Percentiles rank a stretch among this genome's conserved stretches.
These are phyloP conservation scores for Cercospora berteroae DNA, from an alignment of 2,329 filamentous ascomycete genomes.

Conservation along the genomic window DNA sequence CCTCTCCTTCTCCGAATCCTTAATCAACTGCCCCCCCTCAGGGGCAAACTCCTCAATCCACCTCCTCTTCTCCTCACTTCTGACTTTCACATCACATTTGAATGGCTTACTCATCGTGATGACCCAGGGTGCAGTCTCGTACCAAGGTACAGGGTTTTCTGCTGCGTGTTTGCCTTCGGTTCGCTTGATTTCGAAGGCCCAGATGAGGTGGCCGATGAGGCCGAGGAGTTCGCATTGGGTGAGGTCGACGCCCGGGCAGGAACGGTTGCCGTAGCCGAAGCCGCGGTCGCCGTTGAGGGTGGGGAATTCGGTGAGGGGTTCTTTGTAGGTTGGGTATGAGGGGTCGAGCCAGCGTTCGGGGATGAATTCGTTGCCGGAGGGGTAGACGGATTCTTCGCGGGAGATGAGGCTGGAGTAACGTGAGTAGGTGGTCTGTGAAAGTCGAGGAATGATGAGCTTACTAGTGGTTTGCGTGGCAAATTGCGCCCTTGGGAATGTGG, in stretches of 20 bases:
- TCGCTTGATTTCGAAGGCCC: slow-evolving; percentile 35
- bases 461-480: slow-evolving; percentile 39
- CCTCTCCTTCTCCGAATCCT: slow-evolving; percentile 24
- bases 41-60: slow-evolving; percentile 32
- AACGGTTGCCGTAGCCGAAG: slow-evolving; percentile 39
- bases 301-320: slow-evolving; percentile 38
- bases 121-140: slow-evolving; percentile 37
- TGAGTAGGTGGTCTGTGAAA: slow-evolving; percentile 10
- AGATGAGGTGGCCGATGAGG: slow-evolving; percentile 34
- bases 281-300: slow-evolving; percentile 35
- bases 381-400: slow-evolving; percentile 34
- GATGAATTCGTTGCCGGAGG: slow-evolving; percentile 34
- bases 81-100: slow-evolving; percentile 31
- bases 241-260: slow-evolving; percentile 38
- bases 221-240: slow-evolving; percentile 35
- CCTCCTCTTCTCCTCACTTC: slow-evolving; percentile 34
- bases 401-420: slow-evolving; percentile 30
- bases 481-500: slow-evolving; percentile 40
- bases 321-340: slow-evolving; percentile 38
- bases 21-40: slow-evolving; percentile 30
- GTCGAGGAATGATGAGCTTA: slow-evolving; percentile 18
- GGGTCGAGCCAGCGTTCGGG: slow-evolving; percentile 38
- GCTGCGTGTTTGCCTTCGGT: slow-evolving; percentile 27
- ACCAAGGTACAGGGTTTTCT: slow-evolving; percentile 34
- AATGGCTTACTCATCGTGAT: slow-evolving; percentile 39